Conservation (phyloP, 768 basidiomycete genomes). For the Mycena rosella region DNA sequence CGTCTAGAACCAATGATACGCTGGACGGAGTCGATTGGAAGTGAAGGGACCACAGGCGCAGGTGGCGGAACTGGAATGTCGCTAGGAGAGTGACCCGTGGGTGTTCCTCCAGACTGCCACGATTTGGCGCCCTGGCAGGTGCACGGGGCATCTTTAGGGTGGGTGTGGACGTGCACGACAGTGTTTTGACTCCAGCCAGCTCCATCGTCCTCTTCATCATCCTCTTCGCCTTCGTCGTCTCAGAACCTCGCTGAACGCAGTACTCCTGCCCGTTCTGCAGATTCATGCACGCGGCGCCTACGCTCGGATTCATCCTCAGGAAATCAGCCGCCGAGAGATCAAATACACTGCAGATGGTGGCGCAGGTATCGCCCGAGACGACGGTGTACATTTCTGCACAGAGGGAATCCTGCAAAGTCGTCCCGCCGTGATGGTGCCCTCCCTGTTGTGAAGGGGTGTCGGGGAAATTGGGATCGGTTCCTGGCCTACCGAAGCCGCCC, state of each 20-base stretch:
- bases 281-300: conserved; percentile 19
- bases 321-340: conserved; percentile 14
- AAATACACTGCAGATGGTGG: conserved; percentile 9
- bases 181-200: not conserved
- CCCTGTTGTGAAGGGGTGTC: not conserved
- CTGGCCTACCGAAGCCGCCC: not conserved
- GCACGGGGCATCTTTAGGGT: not conserved
- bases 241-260: conserved; percentile 2
- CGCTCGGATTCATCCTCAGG: conserved; percentile 21
- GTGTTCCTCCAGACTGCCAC: not conserved
- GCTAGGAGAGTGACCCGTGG: not conserved
- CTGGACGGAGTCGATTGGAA: not conserved
- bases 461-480: not conserved
- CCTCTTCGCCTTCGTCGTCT: not conserved
- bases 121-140: not conserved
- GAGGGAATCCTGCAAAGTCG: not conserved
- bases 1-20: not conserved
- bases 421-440: not conserved
- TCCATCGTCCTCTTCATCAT: conserved; percentile 7
- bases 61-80: not conserved
- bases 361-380: conserved; percentile 15
- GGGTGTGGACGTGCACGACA: conserved; percentile 4
- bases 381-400: conserved; percentile 18
- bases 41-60: too few species aligned
- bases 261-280: conserved; percentile 17